phyloP scores from a whole-genome alignment of 371 early-diverging fungal species.

The Mortierella polycephala region DNA sequence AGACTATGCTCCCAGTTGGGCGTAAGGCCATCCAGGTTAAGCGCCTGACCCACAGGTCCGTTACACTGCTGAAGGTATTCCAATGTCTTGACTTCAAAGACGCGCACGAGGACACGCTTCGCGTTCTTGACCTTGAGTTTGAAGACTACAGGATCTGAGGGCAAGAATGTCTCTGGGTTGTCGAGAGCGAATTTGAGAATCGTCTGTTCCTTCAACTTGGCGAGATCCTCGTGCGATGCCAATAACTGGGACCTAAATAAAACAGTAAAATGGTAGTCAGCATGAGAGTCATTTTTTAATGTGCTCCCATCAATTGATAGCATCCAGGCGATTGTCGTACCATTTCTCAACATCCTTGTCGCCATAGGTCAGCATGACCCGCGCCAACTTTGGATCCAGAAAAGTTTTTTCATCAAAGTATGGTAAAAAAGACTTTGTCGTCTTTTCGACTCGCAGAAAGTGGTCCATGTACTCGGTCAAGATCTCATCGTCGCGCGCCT shows the following conservation, averaged over 20 bases:
- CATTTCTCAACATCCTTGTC: constrained; percentile 30
- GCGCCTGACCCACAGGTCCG: constrained; percentile 16
- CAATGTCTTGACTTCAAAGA: constrained; percentile 52
- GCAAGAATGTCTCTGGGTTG: constrained; percentile 36
- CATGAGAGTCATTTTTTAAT: background rate
- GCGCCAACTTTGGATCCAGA: constrained; percentile 18
- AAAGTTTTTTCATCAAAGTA: constrained; percentile 22
- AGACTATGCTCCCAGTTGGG: constrained; percentile 45
- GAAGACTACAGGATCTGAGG: constrained; percentile 40
- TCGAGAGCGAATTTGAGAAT: constrained; percentile 27
- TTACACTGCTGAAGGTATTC: constrained; percentile 41
- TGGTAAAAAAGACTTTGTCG: constrained; percentile 9
- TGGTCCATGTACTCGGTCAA: constrained; percentile 23
- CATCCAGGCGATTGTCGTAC: constrained; percentile 3
- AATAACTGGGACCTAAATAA: constrained; percentile 27
- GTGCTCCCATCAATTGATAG: background rate
- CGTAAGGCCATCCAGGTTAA: constrained; percentile 44
- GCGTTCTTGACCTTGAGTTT: constrained; percentile 44
- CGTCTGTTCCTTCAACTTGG: constrained; percentile 23
- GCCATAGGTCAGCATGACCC: constrained; percentile 32
- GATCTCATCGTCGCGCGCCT: constrained; percentile 16
- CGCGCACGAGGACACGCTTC: constrained; percentile 29
- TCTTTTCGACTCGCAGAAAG: constrained; percentile 20
- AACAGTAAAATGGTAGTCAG: too few relatives aligned
- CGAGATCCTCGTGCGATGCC: background rate